Conservation (phyloP, 495 filamentous ascomycete species). For the Penicillium mononematosum region DNA sequence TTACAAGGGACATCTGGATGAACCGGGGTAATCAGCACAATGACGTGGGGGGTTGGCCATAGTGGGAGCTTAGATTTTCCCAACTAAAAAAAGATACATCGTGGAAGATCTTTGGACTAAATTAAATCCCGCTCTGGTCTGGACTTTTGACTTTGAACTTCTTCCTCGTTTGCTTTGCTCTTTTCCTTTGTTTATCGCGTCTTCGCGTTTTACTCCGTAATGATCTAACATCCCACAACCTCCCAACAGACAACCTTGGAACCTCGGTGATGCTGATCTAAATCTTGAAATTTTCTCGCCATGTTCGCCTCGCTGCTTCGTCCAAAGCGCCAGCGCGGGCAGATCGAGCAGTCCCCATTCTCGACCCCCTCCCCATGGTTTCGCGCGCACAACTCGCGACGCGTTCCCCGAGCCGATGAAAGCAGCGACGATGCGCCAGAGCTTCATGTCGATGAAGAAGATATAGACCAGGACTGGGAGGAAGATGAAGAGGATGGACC, state of each 20-base stretch:
- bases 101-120: constrained; percentile 2
- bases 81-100: no score
- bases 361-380: constrained; percentile 44
- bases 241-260: background rate
- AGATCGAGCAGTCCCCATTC: constrained; percentile 49
- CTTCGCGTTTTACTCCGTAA: background rate
- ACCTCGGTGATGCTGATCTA: constrained; percentile 17
- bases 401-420: constrained; percentile 9
- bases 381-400: constrained; percentile 18
- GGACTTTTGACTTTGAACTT: background rate
- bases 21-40: background rate
- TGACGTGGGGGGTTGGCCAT: constrained; percentile 1
- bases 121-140: constrained; percentile 6
- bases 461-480: constrained; percentile 41
- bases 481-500: constrained; percentile 54
- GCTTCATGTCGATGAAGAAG: constrained; percentile 37
- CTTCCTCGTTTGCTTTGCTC: background rate
- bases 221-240: constrained; percentile 6
- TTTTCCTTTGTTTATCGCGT: background rate
- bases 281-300: constrained; percentile 3
- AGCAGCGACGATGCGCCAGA: constrained; percentile 30
- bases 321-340: constrained; percentile 39
- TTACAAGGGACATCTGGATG: no score
- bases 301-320: constrained; percentile 52
- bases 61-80: constrained; percentile 3